Percentiles rank a stretch among this genome's conserved stretches.
These are phyloP conservation scores for Stachybotrys echinatus DNA, from an alignment of 2,329 filamentous ascomycete genomes.

Conservation along the genomic window DNA sequence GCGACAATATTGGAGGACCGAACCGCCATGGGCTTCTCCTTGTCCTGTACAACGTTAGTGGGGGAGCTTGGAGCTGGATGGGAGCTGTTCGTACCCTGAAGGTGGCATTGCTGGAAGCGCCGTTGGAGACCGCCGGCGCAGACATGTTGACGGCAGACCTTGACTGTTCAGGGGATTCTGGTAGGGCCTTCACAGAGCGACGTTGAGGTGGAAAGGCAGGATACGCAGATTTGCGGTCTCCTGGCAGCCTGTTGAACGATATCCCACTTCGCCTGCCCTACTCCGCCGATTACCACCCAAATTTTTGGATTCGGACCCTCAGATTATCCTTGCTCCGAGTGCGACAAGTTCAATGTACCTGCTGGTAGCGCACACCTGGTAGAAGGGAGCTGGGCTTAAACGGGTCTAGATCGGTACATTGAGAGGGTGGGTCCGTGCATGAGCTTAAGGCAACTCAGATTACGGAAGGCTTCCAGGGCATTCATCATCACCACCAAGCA, in stretches of 20 bases:
- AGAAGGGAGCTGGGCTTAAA: neutral
- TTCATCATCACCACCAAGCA: conserved; percentile 21
- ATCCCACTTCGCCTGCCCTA: conserved; percentile 36
- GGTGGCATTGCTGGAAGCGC: conserved; percentile 44
- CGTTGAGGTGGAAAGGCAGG: conserved; percentile 23
- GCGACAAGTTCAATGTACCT: no score
- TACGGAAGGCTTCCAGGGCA: conserved; percentile 32
- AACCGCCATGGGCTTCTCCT: conserved; percentile 98
- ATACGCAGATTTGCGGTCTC: conserved; percentile 20
- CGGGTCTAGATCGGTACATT: conserved; percentile 6
- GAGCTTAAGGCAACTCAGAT: conserved; percentile 36
- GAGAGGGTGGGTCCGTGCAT: conserved; percentile 22
- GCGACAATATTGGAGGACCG: conserved; percentile 95
- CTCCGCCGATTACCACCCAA: conserved; percentile 26
- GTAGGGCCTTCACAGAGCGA: conserved; percentile 17
- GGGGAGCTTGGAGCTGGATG: conserved; percentile 23
- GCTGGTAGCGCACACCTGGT: neutral
- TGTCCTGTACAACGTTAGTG: conserved; percentile 52
- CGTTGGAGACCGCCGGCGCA: conserved; percentile 29
- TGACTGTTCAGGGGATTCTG: conserved; percentile 24
- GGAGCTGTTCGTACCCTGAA: conserved; percentile 46
- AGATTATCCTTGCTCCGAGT: conserved; percentile 34
- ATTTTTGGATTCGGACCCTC: conserved; percentile 33
- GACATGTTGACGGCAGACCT: conserved; percentile 34
- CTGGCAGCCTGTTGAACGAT: conserved; percentile 19